A percentile compares a stretch with the other conserved stretches of the same genome.
These are phyloP conservation scores for Pezicula radicicola DNA, from an alignment of 2,329 filamentous ascomycete genomes.

Conservation along the genomic window DNA sequence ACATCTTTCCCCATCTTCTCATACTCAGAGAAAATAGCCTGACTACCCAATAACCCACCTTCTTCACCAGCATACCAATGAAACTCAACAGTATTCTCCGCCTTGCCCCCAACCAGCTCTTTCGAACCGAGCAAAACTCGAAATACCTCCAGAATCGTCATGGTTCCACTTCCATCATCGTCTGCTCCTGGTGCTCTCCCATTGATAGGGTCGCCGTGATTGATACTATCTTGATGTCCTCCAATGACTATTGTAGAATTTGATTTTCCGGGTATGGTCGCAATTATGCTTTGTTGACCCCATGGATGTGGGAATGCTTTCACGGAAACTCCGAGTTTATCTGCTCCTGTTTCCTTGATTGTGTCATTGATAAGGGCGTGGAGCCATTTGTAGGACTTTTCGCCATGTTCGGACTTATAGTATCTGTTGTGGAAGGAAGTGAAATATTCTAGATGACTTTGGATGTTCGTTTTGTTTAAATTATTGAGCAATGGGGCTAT, in stretches of 20 bases:
- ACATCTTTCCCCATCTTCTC: constrained; percentile 67
- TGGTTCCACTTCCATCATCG: constrained; percentile 86
- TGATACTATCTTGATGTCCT: constrained; percentile 90
- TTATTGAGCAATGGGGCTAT: constrained; percentile 63
- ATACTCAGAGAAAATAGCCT: constrained; percentile 81
- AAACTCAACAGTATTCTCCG: constrained; percentile 85
- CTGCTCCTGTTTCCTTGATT: constrained; percentile 66
- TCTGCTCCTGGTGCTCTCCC: constrained; percentile 69
- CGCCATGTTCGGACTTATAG: constrained; percentile 73
- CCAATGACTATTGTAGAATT: constrained; percentile 83
- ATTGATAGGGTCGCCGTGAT: constrained; percentile 42
- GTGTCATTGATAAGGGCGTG: constrained; percentile 69
- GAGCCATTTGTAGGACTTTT: constrained; percentile 82
- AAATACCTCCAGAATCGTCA: constrained; percentile 89
- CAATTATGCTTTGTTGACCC: constrained; percentile 86
- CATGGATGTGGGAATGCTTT: constrained; percentile 75
- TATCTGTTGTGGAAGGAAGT: constrained; percentile 77
- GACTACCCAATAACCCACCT: constrained; percentile 78
- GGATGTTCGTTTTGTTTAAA: constrained; percentile 72
- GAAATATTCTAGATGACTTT: constrained; percentile 70
- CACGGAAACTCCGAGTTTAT: constrained; percentile 61
- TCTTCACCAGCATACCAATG: constrained; percentile 93
- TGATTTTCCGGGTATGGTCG: constrained; percentile 78
- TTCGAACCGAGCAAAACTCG: constrained; percentile 70
- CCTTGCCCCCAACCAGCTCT: constrained; percentile 65